A percentile compares a stretch with the other conserved stretches of the same genome.
phyloP scores from a whole-genome alignment of 208 protist species.

The Porcisia hertigi region DNA sequence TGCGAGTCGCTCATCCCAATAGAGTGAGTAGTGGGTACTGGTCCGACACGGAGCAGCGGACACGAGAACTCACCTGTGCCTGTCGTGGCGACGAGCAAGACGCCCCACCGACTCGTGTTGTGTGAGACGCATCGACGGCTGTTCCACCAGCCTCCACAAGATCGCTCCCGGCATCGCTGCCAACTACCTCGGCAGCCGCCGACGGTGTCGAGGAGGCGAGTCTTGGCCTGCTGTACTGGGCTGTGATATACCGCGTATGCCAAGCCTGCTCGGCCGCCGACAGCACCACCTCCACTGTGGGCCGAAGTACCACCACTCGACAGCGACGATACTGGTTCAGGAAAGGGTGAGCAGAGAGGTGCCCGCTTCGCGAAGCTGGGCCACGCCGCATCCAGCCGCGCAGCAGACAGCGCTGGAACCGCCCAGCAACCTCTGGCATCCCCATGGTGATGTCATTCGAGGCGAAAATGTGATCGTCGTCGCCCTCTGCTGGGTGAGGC shows the following conservation, averaged over 20 bases:
- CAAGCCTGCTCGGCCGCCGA: conserved; percentile 42
- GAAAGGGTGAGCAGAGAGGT: conserved; percentile 41
- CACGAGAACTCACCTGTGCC: conserved; percentile 15
- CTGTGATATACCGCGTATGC: conserved; percentile 32
- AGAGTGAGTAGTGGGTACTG: conserved; percentile 76
- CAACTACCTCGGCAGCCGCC: neutral
- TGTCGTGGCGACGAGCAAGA: conserved; percentile 2
- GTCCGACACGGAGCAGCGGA: conserved; percentile 66
- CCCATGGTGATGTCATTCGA: conserved; percentile 14
- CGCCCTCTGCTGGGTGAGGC: neutral
- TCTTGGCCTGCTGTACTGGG: conserved; percentile 3
- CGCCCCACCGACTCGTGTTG: neutral
- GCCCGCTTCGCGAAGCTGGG: conserved; percentile 34
- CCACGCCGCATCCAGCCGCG: conserved; percentile 29
- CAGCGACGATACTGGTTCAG: conserved; percentile 40
- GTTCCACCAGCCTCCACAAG: neutral
- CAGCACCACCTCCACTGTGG: conserved; percentile 45
- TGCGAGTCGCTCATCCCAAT: conserved; percentile 29
- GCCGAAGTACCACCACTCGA: conserved; percentile 61
- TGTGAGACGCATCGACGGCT: neutral
- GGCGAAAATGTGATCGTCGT: neutral
- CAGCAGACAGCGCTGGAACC: conserved; percentile 78
- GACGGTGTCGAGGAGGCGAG: neutral
- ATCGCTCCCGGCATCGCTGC: neutral
- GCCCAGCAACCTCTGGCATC: conserved; percentile 60